These are phyloP conservation scores for Fistulifera solaris DNA, from an alignment of 108 stramenopile species.

Conservation along the genomic window DNA sequence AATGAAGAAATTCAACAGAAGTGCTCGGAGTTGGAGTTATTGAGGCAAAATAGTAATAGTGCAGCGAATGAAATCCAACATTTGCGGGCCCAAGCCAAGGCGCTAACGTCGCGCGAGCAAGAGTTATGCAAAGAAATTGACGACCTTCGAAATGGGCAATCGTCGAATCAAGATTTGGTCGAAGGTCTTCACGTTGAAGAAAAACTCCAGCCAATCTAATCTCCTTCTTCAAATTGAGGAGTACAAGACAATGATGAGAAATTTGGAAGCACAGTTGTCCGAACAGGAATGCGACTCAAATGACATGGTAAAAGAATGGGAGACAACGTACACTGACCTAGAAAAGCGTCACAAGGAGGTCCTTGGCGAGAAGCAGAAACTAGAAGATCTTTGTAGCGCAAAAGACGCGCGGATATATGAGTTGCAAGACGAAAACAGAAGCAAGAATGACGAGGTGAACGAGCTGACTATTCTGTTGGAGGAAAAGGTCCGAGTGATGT, in stretches of 20 bases:
- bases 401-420: background rate
- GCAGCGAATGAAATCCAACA: constrained; percentile 1
- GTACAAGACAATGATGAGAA: constrained; percentile 26
- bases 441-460: constrained; percentile 1
- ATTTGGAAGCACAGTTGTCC: constrained; percentile 28
- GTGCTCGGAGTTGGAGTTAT: background rate
- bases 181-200: no score
- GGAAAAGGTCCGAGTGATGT: background rate
- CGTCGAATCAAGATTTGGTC: no score
- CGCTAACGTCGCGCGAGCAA: no score
- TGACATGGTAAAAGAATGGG: constrained; percentile 33
- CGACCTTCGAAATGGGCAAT: no score
- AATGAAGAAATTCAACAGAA: constrained; percentile 5
- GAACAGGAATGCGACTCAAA: constrained; percentile 46
- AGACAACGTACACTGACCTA: constrained; percentile 20
- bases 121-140: no score
- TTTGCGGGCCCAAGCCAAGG: background rate
- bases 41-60: background rate
- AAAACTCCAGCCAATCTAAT: no score
- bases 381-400: no score
- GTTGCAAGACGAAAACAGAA: background rate
- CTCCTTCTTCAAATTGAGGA: no score
- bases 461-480: background rate
- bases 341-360: constrained; percentile 19
- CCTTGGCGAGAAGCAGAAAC: background rate